Evolutionary conservation across 352 stramenopile species (phyloP), one percentile per base, ranked within the genome.

Genomic region (Globisporangium lucens): DNA sequence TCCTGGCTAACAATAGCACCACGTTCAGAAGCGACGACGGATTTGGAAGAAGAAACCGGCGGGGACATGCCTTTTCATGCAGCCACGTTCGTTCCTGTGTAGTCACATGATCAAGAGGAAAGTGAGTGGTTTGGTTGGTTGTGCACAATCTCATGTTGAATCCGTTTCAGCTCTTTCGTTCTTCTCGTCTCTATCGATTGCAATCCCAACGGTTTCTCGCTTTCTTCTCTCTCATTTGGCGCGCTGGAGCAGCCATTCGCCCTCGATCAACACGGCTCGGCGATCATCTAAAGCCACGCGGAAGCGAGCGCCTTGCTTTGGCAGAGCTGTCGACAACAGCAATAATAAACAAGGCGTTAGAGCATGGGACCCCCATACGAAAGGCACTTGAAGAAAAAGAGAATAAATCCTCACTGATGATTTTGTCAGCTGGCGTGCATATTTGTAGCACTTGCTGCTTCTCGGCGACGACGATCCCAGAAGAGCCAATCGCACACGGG

Each of bases 401-500:
- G 9, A 10, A 51, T 10, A 29, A 1, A 27, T 35, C 61, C 81
- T 70, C 83, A 92, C 84, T 85, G 62, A 85, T 76, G 46, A 90
- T 78, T 56, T 69, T 73, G 24, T 79, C 63, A 0, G 73, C 33
- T 8, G 66, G 46, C 51, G 69, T 69, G 66, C 75, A 83, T 22
- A 91, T 73, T 63, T 93, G 85, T 17, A 93, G 29, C 6, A 85
- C 75, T 30, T 82, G 74, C 29, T 77, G 71, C 27, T 80, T 90
- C 61, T 93, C 85, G 1, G 85, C 72, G n/a, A 93, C 65, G 61
- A 93, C 56, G 52, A 93, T 83, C 4, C 85, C 85, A 3, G 56
- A 69, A 1, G 76, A 46, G 1, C 83, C 82, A 17, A 93, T 61
- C 38, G 83, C 78, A 47, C 73, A 80, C 53, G 85, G 85, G 66